phyloP scores from a whole-genome alignment of 202 grass and related monocot species.

The Musa balbisiana region DNA sequence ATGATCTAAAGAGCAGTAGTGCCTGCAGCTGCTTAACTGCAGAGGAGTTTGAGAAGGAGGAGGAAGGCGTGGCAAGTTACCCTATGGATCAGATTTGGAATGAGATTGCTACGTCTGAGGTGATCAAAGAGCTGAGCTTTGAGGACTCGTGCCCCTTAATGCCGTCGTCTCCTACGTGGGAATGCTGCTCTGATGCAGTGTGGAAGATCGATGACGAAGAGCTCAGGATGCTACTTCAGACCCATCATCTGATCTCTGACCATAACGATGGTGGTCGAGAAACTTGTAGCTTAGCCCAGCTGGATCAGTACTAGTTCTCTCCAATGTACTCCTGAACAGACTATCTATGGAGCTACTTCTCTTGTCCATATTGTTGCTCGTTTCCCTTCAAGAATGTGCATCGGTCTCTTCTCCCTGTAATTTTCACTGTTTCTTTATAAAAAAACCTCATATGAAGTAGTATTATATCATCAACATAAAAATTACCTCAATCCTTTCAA shows the following conservation, averaged over 20 bases:
- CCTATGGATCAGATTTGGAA: conserved; percentile 5
- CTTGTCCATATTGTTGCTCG: too few species aligned
- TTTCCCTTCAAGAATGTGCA: too few species aligned
- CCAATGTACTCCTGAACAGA: too few species aligned
- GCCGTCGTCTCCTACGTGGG: background rate
- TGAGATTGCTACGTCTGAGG: background rate
- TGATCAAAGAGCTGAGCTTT: background rate
- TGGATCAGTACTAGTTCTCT: too few species aligned
- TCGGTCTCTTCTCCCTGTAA: too few species aligned
- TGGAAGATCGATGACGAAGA: conserved; percentile 11
- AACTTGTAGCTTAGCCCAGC: too few species aligned
- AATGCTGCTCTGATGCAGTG: background rate
- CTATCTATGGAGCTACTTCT: too few species aligned
- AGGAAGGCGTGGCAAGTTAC: background rate
- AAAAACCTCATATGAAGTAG: too few species aligned
- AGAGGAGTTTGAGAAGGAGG: background rate
- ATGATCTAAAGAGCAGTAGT: background rate
- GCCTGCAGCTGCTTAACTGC: background rate
- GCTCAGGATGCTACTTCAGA: background rate
- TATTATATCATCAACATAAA: too few species aligned
- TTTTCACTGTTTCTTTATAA: too few species aligned
- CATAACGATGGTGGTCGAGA: background rate
- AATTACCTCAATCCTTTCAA: too few species aligned
- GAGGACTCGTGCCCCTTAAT: background rate
- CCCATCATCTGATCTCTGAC: background rate